These are phyloP conservation scores for Selenicereus undatus DNA, from an alignment of 148 eudicot genomes.

Conservation along the genomic window DNA sequence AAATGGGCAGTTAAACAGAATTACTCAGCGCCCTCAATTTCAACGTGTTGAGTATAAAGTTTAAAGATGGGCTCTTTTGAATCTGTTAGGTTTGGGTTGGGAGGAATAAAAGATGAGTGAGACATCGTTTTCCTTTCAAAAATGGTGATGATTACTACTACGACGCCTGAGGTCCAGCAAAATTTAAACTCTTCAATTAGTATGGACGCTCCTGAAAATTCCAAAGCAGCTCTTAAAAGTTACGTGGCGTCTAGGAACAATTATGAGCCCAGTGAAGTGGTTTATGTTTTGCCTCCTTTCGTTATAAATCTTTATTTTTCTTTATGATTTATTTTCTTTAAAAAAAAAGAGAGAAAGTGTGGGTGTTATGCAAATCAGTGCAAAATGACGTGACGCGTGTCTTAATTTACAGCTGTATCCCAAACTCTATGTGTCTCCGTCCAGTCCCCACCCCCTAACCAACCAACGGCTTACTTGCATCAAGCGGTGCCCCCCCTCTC, in stretches of 20 bases:
- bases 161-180: neutral
- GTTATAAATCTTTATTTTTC: neutral
- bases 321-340: neutral
- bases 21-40: too few species aligned
- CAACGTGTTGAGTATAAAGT: too few species aligned
- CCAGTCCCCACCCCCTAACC: conserved; percentile 32
- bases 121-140: neutral
- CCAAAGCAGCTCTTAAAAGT: conserved; percentile 1
- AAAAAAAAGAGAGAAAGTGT: neutral
- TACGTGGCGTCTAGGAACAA: conserved; percentile 30
- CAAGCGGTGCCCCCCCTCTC: conserved; percentile 41
- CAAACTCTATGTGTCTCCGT: conserved; percentile 31
- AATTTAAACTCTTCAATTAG: neutral
- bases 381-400: conserved; percentile 56
- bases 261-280: conserved; percentile 15
- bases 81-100: too few species aligned
- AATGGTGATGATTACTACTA: neutral
- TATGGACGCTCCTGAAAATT: conserved; percentile 11
- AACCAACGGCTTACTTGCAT: conserved; percentile 46
- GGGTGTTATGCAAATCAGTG: conserved; percentile 26
- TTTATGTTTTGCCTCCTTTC: neutral
- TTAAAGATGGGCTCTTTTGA: too few species aligned
- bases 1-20: too few species aligned
- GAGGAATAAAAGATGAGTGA: neutral
- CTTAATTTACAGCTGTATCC: conserved; percentile 61